phyloP scores from a whole-genome alignment of 257 asterid species.

The Solanum clarkiae region DNA sequence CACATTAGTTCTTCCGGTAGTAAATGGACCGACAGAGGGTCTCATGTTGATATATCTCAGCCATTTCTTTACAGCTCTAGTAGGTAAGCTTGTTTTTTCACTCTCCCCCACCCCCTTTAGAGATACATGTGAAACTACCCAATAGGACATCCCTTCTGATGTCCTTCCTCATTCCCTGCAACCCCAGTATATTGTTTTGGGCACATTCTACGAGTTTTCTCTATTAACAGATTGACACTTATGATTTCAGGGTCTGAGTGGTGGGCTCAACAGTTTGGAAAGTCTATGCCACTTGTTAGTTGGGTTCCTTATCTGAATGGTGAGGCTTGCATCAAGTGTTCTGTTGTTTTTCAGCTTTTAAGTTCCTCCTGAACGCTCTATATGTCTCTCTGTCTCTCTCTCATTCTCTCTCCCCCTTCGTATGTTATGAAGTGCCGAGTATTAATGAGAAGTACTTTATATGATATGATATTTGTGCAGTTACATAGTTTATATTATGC shows the following conservation, averaged over 20 bases:
- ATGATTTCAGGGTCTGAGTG: conserved; percentile 67
- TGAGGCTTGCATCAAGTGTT: conserved; percentile 17
- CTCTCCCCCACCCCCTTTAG: background rate
- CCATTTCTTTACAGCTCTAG: conserved; percentile 69
- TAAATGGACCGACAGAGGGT: conserved; percentile 97
- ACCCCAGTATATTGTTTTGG: background rate
- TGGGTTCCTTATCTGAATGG: conserved; percentile 82
- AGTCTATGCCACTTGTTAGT: conserved; percentile 54
- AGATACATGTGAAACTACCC: background rate
- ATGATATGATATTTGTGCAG: background rate
- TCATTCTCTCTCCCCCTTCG: background rate
- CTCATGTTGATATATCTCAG: conserved; percentile 59
- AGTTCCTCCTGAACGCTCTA: background rate
- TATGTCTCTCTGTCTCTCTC: background rate
- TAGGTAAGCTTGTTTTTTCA: conserved; percentile 33
- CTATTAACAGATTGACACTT: conserved; percentile 5
- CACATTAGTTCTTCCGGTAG: conserved; percentile 81
- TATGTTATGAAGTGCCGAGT: background rate
- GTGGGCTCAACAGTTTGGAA: conserved; percentile 84
- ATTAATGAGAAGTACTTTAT: background rate
- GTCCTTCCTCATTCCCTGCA: background rate
- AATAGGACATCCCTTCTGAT: background rate
- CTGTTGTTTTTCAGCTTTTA: background rate
- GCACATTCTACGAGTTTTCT: background rate
- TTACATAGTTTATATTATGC: background rate